phyloP scores from a whole-genome alignment of 192 early-diverging fungal species.

The Jimgerdemannia flammicorona region DNA sequence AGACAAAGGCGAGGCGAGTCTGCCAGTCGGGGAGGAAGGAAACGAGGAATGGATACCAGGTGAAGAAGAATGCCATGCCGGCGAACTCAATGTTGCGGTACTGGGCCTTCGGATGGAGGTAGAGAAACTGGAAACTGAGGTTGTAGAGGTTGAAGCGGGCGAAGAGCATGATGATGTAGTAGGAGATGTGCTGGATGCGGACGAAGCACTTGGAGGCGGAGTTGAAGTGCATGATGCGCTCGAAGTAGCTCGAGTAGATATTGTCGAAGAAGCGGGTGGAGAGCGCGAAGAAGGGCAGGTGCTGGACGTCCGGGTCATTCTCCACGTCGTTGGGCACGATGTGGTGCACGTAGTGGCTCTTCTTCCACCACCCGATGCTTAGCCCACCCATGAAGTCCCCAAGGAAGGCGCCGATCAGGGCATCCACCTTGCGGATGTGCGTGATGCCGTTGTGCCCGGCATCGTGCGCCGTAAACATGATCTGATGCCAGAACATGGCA shows the following conservation, averaged over 20 bases:
- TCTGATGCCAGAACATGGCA: constrained; percentile 85
- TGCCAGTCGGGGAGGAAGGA: constrained; percentile 66
- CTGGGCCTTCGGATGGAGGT: constrained; percentile 61
- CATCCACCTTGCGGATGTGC: constrained; percentile 68
- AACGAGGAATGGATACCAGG: constrained; percentile 74
- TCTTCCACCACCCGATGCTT: constrained; percentile 96
- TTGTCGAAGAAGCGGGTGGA: constrained; percentile 73
- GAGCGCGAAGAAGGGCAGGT: constrained; percentile 93
- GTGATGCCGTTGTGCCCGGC: constrained; percentile 95
- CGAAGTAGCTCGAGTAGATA: constrained; percentile 89
- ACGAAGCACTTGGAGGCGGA: constrained; percentile 70
- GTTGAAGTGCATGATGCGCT: constrained; percentile 80
- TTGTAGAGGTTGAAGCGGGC: constrained; percentile 92
- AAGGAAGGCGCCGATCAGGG: constrained; percentile 76
- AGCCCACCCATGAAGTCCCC: constrained; percentile 85
- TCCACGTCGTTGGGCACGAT: constrained; percentile 91
- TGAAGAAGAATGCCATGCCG: constrained; percentile 71
- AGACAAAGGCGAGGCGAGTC: constrained; percentile 58
- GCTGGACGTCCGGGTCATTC: constrained; percentile 98
- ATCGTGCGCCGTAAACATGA: constrained; percentile 92
- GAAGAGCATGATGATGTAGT: constrained; percentile 83
- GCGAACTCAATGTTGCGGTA: constrained; percentile 72
- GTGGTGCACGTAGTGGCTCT: constrained; percentile 96
- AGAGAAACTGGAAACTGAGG: constrained; percentile 66
- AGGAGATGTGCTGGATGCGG: constrained; percentile 78